Evolutionary conservation across 2,329 filamentous ascomycete genomes (phyloP).

Genomic region (Chlorencoelia australis): DNA sequence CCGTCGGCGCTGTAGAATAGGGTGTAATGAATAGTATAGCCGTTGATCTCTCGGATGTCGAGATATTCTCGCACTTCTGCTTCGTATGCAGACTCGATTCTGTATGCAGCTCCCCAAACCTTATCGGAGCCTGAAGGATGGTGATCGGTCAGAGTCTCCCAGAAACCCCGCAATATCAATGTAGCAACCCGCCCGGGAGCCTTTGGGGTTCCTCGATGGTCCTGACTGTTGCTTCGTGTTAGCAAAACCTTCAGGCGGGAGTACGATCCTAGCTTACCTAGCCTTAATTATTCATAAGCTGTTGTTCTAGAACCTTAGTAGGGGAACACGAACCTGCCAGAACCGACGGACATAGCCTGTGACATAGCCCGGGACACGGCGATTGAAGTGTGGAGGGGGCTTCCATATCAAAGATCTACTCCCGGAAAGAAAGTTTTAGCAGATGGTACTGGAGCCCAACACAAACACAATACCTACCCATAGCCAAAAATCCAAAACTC

Average conservation of each 20-base stretch:
- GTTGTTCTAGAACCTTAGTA: slow-evolving; percentile 3
- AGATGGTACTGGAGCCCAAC: background rate
- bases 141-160: slow-evolving; percentile 64
- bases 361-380: slow-evolving; percentile 79
- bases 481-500: slow-evolving; percentile 98
- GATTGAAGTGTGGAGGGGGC: slow-evolving; percentile 87
- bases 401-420: slow-evolving; percentile 93
- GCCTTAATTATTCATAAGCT: slow-evolving; percentile 21
- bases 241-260: slow-evolving; percentile 6
- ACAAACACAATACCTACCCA: slow-evolving; percentile 61
- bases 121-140: slow-evolving; percentile 50
- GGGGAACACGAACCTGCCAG: slow-evolving; percentile 69
- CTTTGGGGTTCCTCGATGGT: slow-evolving; percentile 85
- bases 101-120: slow-evolving; percentile 91
- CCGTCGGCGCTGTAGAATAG: slow-evolving; percentile 57
- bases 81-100: slow-evolving; percentile 63
- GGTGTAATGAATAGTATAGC: slow-evolving; percentile 88
- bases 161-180: slow-evolving; percentile 74
- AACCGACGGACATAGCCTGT: slow-evolving; percentile 90
- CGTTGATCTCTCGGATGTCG: slow-evolving; percentile 94
- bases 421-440: background rate
- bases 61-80: slow-evolving; percentile 80
- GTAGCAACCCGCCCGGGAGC: slow-evolving; percentile 88
- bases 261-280: slow-evolving; percentile 24
- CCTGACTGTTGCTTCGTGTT: slow-evolving; percentile 51